These are phyloP conservation scores for Fusarium devonianum DNA, from an alignment of 2,329 filamentous ascomycete genomes.

Conservation along the genomic window DNA sequence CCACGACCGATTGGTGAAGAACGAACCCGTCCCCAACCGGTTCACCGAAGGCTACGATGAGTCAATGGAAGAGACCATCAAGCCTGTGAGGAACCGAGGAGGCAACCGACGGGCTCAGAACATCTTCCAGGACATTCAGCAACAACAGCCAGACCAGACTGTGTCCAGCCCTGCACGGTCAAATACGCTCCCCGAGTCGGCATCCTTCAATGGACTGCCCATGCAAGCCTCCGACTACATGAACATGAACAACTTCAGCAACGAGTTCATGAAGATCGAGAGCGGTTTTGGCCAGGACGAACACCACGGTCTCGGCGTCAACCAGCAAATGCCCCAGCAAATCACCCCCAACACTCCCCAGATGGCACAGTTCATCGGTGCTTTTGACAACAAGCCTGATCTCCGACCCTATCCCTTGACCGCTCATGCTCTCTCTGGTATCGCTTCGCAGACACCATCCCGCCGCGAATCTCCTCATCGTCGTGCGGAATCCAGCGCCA, in stretches of 20 bases:
- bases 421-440: constrained; percentile 29
- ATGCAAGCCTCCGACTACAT: constrained; percentile 66
- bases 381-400: constrained; percentile 55
- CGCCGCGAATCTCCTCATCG: constrained; percentile 52
- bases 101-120: constrained; percentile 55
- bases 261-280: constrained; percentile 54
- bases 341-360: constrained; percentile 61
- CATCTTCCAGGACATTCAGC: constrained; percentile 66
- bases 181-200: constrained; percentile 55
- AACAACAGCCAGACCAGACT: constrained; percentile 61
- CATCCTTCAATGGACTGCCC: constrained; percentile 56
- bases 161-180: constrained; percentile 64
- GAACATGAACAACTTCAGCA: constrained; percentile 57
- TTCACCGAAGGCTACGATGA: constrained; percentile 70
- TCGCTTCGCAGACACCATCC: constrained; percentile 28
- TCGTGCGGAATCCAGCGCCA: constrained; percentile 66
- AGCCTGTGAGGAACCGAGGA: constrained; percentile 56
- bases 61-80: constrained; percentile 72
- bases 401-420: constrained; percentile 44
- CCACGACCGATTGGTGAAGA: constrained; percentile 55
- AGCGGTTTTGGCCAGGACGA: constrained; percentile 47
- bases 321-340: constrained; percentile 55
- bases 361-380: constrained; percentile 51
- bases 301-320: constrained; percentile 49
- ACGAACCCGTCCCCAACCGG: constrained; percentile 53